A percentile compares a stretch with the other conserved stretches of the same genome.
These are phyloP conservation scores for Platanthera guangdongensis DNA, from an alignment of 106 monocot genomes.

Conservation along the genomic window DNA sequence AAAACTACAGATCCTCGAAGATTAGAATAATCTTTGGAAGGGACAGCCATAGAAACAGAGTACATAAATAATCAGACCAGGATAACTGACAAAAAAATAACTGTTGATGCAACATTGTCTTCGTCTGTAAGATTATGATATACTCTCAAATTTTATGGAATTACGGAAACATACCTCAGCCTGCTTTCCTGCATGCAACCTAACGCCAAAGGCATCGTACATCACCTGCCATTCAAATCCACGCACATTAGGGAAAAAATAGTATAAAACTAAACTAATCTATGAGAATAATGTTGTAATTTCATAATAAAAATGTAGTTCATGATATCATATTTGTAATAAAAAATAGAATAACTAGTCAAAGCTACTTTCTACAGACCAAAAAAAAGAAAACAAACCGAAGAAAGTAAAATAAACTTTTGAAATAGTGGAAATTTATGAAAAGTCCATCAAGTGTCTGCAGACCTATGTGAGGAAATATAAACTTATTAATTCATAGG, in stretches of 20 bases:
- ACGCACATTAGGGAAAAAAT: conserved; percentile 4
- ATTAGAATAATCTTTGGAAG: too few species aligned
- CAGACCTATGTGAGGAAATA: too few species aligned
- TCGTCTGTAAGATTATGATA: neutral
- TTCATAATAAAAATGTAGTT: neutral
- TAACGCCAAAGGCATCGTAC: conserved; percentile 92
- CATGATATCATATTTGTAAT: neutral
- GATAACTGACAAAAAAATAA: too few species aligned
- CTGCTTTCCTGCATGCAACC: conserved; percentile 90
- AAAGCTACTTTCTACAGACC: neutral
- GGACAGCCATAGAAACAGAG: too few species aligned
- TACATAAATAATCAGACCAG: too few species aligned
- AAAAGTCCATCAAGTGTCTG: too few species aligned
- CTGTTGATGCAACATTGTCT: neutral
- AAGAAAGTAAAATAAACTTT: too few species aligned
- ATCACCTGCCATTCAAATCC: conserved; percentile 55
- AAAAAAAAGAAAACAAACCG: too few species aligned
- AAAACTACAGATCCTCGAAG: too few species aligned
- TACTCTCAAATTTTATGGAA: neutral
- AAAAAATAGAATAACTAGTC: neutral
- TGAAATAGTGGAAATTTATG: too few species aligned
- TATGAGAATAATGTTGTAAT: neutral
- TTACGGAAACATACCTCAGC: conserved; percentile 57
- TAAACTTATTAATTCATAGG: too few species aligned
- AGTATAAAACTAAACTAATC: neutral